A percentile compares a stretch with the other conserved stretches of the same genome.
Evolutionary conservation across 2,329 filamentous ascomycete species (phyloP).

Genomic region (Ambrosiella xylebori): DNA sequence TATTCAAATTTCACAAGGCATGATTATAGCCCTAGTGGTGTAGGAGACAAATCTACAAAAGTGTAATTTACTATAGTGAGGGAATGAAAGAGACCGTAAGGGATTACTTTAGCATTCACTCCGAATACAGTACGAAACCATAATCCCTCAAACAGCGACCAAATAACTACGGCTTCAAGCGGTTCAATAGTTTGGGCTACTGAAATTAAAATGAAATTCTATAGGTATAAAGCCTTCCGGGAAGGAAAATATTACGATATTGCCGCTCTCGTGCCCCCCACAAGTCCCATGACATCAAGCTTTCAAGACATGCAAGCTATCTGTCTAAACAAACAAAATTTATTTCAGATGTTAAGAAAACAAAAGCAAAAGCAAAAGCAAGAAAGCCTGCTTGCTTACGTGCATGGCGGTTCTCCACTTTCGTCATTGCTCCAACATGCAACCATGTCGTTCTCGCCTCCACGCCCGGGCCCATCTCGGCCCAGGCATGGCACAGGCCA

Average conservation of each 20-base stretch:
- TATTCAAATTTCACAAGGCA: too few species aligned
- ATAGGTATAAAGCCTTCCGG: not conserved
- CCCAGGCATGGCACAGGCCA: not conserved
- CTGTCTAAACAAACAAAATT: not conserved
- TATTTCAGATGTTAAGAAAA: too few species aligned
- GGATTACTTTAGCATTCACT: too few species aligned
- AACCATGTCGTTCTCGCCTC: not conserved
- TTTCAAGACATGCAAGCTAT: not conserved
- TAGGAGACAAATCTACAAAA: too few species aligned
- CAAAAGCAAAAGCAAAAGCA: too few species aligned
- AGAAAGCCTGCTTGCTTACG: not conserved
- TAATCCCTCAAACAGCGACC: too few species aligned
- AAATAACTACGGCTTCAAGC: too few species aligned
- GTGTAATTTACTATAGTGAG: too few species aligned
- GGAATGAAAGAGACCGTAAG: too few species aligned
- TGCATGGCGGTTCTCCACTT: not conserved
- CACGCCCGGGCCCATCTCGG: not conserved
- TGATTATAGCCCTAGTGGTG: too few species aligned
- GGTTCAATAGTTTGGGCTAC: too few species aligned
- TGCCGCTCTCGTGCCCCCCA: not conserved
- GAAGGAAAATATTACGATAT: not conserved
- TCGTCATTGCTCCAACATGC: not conserved
- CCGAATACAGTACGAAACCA: too few species aligned
- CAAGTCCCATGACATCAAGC: not conserved
- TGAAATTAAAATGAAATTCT: not conserved